phyloP scores from a whole-genome alignment of 108 stramenopile species.

The Stephanodiscus triporus region DNA sequence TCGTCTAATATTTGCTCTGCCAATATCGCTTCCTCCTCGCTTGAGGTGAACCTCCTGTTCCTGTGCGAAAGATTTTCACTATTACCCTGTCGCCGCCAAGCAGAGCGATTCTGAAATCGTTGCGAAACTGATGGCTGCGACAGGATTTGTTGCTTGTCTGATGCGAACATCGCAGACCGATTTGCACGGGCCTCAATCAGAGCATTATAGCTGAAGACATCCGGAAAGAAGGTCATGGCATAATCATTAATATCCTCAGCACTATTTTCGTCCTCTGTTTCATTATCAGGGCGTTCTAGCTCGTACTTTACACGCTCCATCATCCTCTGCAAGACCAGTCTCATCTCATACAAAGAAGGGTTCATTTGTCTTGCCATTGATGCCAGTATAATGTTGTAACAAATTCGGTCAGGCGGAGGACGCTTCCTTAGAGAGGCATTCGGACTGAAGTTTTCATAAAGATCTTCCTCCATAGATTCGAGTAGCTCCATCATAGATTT shows the following conservation, averaged over 20 bases:
- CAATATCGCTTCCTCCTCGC: constrained; percentile 43
- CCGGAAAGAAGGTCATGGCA: constrained; percentile 38
- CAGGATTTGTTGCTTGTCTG: constrained; percentile 11
- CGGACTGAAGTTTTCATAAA: constrained; percentile 26
- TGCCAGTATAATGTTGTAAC: constrained; percentile 43
- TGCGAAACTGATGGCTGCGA: background rate
- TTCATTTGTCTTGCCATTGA: constrained; percentile 43
- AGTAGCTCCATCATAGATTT: constrained; percentile 46
- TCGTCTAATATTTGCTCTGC: constrained; percentile 47
- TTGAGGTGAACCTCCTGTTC: constrained; percentile 30
- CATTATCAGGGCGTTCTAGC: constrained; percentile 13
- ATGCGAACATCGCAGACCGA: constrained; percentile 39
- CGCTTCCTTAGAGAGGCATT: constrained; percentile 12
- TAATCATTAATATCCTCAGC: constrained; percentile 2
- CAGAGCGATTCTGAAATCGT: background rate
- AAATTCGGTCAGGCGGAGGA: constrained; percentile 39
- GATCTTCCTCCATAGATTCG: constrained; percentile 47
- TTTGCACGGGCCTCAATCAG: constrained; percentile 47
- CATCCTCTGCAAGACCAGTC: constrained; percentile 40
- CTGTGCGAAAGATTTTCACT: constrained; percentile 1
- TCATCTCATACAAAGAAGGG: constrained; percentile 48
- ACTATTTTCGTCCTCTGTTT: background rate
- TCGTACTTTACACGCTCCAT: constrained; percentile 46
- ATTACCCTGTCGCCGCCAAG: constrained; percentile 4
- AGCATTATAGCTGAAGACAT: constrained; percentile 46